Evolutionary conservation across 306 rosid genomes (phyloP).

Genomic region (Rosa chinensis): DNA sequence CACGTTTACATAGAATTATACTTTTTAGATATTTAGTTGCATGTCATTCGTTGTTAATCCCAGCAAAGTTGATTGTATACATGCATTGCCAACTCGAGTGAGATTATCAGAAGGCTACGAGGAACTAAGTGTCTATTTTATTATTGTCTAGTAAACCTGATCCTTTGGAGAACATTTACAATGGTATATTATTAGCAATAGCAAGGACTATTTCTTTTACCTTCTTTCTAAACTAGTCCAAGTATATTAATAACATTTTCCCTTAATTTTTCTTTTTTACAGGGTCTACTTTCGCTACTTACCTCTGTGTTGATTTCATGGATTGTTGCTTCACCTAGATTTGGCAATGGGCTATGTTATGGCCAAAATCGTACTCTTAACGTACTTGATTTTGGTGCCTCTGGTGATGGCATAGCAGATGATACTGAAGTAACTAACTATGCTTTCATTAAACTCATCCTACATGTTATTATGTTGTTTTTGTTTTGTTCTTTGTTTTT

Average conservation of each 20-base stretch:
- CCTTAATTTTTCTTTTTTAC: not conserved
- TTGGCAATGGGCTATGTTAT: not conserved
- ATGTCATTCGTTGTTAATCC: not conserved
- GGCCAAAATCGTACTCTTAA: slow-evolving; percentile 1
- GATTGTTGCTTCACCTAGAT: not conserved
- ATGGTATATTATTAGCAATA: not conserved
- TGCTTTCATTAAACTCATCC: no score
- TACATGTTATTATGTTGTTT: no score
- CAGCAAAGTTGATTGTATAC: not conserved
- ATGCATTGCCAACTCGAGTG: not conserved
- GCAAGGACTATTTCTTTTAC: not conserved
- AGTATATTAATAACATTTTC: not conserved
- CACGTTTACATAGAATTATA: not conserved
- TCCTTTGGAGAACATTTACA: not conserved
- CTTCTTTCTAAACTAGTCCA: not conserved
- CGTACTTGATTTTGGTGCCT: no score
- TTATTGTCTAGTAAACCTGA: not conserved
- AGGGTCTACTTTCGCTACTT: not conserved
- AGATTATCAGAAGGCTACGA: not conserved
- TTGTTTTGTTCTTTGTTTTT: no score
- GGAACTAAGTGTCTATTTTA: not conserved
- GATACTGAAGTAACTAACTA: no score
- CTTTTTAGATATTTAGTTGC: not conserved
- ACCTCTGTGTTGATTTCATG: not conserved
- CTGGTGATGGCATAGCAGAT: no score